A percentile compares a stretch with the other conserved stretches of the same genome.
Conservation (phyloP, 1,284 basidiomycete species). For the Polyporus tsugae region DNA sequence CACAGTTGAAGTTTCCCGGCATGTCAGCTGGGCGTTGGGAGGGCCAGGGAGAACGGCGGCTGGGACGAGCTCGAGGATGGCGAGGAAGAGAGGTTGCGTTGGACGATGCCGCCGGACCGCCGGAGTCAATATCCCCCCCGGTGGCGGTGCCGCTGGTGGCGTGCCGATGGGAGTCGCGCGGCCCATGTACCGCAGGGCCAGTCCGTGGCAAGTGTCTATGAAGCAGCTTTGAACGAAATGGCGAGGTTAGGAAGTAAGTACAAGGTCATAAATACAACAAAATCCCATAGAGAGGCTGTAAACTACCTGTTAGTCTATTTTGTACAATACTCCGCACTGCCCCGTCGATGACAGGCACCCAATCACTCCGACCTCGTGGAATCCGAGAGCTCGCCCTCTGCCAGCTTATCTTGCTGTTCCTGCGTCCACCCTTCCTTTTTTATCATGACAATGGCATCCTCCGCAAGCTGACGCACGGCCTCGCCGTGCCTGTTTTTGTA, state of each 20-base stretch:
- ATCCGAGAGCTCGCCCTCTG: slow-evolving; percentile 17
- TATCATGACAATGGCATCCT: slow-evolving; percentile 27
- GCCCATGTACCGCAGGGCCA: neutral
- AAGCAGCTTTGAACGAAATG: neutral
- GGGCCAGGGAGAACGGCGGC: neutral
- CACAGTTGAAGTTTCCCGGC: neutral
- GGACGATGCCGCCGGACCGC: slow-evolving; percentile 19
- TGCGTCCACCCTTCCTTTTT: slow-evolving; percentile 33
- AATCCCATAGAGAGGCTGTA: neutral
- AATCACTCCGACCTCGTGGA: slow-evolving; percentile 7
- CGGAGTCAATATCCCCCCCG: slow-evolving; percentile 7
- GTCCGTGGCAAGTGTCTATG: neutral
- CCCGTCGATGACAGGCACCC: neutral
- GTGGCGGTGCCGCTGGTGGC: slow-evolving; percentile 34
- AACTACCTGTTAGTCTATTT: neutral
- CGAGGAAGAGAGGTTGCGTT: neutral
- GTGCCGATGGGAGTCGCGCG: neutral
- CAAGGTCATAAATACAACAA: neutral
- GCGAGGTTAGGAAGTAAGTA: neutral
- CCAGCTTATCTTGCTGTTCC: slow-evolving; percentile 32
- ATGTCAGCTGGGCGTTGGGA: slow-evolving; percentile 19
- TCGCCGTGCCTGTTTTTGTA: slow-evolving; percentile 74
- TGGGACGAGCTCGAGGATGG: neutral
- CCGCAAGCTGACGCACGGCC: slow-evolving; percentile 35
- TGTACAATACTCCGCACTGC: neutral